These are phyloP conservation scores for Dendrothele bispora DNA, from an alignment of 768 basidiomycete species.

Conservation along the genomic window DNA sequence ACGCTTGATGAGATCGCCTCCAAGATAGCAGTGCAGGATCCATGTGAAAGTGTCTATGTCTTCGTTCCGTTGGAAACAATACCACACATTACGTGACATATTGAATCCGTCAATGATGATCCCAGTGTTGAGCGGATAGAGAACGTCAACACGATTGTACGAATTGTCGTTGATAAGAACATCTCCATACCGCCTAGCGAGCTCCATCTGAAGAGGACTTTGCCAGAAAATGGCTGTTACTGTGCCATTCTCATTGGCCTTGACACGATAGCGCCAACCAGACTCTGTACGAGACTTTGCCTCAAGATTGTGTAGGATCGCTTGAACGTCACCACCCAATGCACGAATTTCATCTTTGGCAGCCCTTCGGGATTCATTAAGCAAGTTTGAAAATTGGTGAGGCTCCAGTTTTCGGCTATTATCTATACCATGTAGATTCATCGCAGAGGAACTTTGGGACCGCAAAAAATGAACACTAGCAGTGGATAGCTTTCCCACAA, in stretches of 20 bases:
- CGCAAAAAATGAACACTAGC: constrained; percentile 5
- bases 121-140: constrained; percentile 29
- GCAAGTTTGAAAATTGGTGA: constrained; percentile 30
- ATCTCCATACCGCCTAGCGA: constrained; percentile 22
- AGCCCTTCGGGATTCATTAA: constrained; percentile 15
- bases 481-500: constrained; percentile 10
- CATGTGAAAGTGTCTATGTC: constrained; percentile 19
- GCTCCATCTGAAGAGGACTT: constrained; percentile 24
- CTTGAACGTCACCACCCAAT: constrained; percentile 26
- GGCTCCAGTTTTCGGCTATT: constrained; percentile 26
- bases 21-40: constrained; percentile 25
- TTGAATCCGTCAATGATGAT: constrained; percentile 28
- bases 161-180: constrained; percentile 33
- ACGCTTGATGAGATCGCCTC: constrained; percentile 5
- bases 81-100: constrained; percentile 19
- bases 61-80: constrained; percentile 20
- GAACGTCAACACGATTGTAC: constrained; percentile 25
- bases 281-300: constrained; percentile 9
- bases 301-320: constrained; percentile 22
- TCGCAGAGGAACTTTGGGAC: constrained; percentile 5
- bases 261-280: constrained; percentile 24
- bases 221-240: constrained; percentile 31
- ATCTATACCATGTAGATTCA: constrained; percentile 12
- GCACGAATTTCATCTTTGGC: constrained; percentile 16
- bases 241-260: constrained; percentile 14